Base-by-base conservation (phyloP, 1,284 basidiomycete genomes). In the Leccinum griseonigrum region DNA sequence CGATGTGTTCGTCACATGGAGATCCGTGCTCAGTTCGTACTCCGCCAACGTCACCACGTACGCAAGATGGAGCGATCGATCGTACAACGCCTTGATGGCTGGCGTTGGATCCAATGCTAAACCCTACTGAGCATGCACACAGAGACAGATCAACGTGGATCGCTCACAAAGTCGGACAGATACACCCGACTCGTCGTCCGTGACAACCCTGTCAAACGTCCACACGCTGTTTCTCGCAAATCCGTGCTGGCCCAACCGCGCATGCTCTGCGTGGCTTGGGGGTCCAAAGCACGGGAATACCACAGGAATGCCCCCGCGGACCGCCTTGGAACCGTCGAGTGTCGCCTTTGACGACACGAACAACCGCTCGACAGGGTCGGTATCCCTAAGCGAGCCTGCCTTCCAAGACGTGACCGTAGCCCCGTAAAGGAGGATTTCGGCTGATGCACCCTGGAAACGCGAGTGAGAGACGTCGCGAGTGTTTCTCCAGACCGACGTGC, bases 231-330 rank as follows among this genome's bases (percentile, higher is more conserved):
- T 92, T 55, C 94, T 82, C 16, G 90, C 94, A 71, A 95, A 96
- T 0, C 94, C 94, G 73, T 96, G 94, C 71, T 95, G 92, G 7
- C 78, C 61, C 7, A 97, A 81, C 48, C 84, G 84, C n/a, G 76
- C 72, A 72, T 96, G 92, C 50, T 91, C 87, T 1, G 83, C 82
- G 67, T 87, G 88, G 6, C 78, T 80, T 1, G 94, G 92, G 1
- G 90, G 79, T 3, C 94, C 94, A 70, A 95, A 95, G 75, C 89
- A 90, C 32, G 94, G 94, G 75, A 93, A 94, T 36, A 92, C 88
- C 52, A 94, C 77, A 4, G 91, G 92, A 28, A 94, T 92, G 2
- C 92, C 92, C n/a, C 92, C 92, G 59, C 92, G 83, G 26, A 94
- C 83, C 43, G 87, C 79, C 71, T 87, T 86, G 59, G 85, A 83